Evolutionary conservation across 768 basidiomycete genomes (phyloP).

Genomic region (Mycena rosella): DNA sequence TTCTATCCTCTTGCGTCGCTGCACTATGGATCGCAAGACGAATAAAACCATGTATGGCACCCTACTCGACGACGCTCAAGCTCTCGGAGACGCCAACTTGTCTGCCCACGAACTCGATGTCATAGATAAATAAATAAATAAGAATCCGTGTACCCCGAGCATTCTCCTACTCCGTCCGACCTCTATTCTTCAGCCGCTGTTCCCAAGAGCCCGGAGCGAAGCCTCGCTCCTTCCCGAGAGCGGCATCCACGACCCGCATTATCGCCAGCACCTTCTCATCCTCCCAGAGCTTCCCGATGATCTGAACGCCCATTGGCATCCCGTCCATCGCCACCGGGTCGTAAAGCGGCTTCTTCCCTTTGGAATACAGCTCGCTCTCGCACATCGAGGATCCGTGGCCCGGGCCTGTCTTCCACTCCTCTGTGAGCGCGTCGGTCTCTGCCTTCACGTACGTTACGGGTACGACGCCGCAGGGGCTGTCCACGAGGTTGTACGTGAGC

Average conservation of each 20-base stretch:
- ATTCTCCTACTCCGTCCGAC: too few relatives aligned
- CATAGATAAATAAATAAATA: too few relatives aligned
- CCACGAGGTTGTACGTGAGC: slow-evolving; percentile 40
- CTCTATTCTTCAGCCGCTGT: slow-evolving; percentile 13
- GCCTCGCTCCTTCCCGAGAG: slow-evolving; percentile 23
- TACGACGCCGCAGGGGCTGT: slow-evolving; percentile 52
- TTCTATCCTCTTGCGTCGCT: too few relatives aligned
- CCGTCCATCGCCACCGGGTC: slow-evolving; percentile 58
- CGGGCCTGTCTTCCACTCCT: slow-evolving; percentile 43
- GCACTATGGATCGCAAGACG: too few relatives aligned
- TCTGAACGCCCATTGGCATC: slow-evolving; percentile 60
- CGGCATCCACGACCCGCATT: slow-evolving; percentile 55
- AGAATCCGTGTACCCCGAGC: too few relatives aligned
- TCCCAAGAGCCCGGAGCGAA: slow-evolving; percentile 28
- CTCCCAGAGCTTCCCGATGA: slow-evolving; percentile 57
- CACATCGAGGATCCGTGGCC: slow-evolving; percentile 41
- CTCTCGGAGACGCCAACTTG: too few relatives aligned
- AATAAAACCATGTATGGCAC: too few relatives aligned
- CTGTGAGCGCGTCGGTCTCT: slow-evolving; percentile 49
- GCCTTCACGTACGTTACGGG: slow-evolving; percentile 58
- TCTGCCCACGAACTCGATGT: too few relatives aligned
- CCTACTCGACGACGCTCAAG: too few relatives aligned
- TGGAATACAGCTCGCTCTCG: slow-evolving; percentile 10
- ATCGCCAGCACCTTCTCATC: slow-evolving; percentile 63
- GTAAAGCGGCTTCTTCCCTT: slow-evolving; percentile 52